Base-by-base conservation (phyloP, 768 basidiomycete species). In the Amanita thiersii region DNA sequence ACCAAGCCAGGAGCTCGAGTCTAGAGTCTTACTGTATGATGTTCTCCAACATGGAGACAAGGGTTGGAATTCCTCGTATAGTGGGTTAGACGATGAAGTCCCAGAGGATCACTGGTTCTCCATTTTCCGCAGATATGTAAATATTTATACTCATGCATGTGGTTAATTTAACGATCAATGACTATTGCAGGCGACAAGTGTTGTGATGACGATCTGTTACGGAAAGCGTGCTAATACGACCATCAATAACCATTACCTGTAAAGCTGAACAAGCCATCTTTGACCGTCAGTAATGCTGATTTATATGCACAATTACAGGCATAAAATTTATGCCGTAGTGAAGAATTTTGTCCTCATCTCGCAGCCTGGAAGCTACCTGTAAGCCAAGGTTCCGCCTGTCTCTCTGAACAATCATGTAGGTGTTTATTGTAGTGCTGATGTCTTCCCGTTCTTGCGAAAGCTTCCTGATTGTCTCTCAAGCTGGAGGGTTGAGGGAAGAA, bases 91-190 rank as follows among this genome's bases (percentile, higher is more conserved):
- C 17, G 53, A 51, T n/a, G 51, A 52, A 32, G 53, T 54, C 20
- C 51, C 54, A 2, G 56, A 59, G 25, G 46, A 21, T 21, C 58
- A 59, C 45, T 59, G 58, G 58, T 57, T 56, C 37, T 50, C 55
- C 2, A 36, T 57, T 4, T 42, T 59, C 14, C 50, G 58, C 18
- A 51, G 58, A 35, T 59, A 56, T 42, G 58, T 58, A 38, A 44
- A 53, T 47, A 24, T 31, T 17, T 18, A 28, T 7, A 17, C 25
- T 20, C 17, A 30, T 25, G 19, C 23, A 33, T 15, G 21, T 17
- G 25, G n/a, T 20, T 2, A 18, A 32, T 17, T n/a, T 10, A 3
- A 14, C 32, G 17, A 21, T n/a, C 11, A 20, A 18, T 19, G 21
- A 12, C 17, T 8, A 19, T 35, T 24, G 4, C 29, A 56, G 54